phyloP scores from a whole-genome alignment of 73 alveolate genomes.

The Blepharisma stoltei region DNA sequence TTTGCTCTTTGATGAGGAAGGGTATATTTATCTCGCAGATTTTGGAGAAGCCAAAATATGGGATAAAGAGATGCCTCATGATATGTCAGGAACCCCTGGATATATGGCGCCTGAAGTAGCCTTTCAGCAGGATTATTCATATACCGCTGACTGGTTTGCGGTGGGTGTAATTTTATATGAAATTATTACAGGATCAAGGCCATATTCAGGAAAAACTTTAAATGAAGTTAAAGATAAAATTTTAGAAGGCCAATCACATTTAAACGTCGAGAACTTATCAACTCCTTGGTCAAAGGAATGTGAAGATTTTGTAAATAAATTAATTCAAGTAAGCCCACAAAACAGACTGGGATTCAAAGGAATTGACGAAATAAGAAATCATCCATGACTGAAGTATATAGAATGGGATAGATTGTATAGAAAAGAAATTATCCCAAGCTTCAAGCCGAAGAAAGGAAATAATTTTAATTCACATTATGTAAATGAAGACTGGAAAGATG shows the following conservation, averaged over 20 bases:
- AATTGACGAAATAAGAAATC: constrained; percentile 84
- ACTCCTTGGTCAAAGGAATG: constrained; percentile 91
- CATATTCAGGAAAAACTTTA: not conserved
- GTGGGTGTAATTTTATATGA: not conserved
- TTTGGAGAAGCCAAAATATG: constrained; percentile 49
- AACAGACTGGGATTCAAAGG: constrained; percentile 89
- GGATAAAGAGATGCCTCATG: not conserved
- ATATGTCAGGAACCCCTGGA: not conserved
- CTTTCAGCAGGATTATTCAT: not conserved
- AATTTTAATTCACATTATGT: not conserved
- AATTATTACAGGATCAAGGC: not conserved
- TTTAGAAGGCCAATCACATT: constrained; percentile 50
- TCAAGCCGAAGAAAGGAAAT: constrained; percentile 35
- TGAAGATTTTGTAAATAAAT: constrained; percentile 82
- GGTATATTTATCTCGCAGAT: constrained; percentile 48
- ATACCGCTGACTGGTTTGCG: not conserved
- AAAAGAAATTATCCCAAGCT: constrained; percentile 78
- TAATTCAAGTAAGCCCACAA: constrained; percentile 52
- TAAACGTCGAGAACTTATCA: constrained; percentile 76
- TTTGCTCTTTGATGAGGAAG: constrained; percentile 47
- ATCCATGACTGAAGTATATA: constrained; percentile 90
- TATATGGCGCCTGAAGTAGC: constrained; percentile 32
- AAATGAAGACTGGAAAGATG: not conserved
- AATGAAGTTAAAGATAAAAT: not conserved
- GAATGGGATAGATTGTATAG: constrained; percentile 76